Evolutionary conservation across 129 eudicot genomes (phyloP), one percentile per base, ranked within the genome.

Genomic region (Lactuca saligna): DNA sequence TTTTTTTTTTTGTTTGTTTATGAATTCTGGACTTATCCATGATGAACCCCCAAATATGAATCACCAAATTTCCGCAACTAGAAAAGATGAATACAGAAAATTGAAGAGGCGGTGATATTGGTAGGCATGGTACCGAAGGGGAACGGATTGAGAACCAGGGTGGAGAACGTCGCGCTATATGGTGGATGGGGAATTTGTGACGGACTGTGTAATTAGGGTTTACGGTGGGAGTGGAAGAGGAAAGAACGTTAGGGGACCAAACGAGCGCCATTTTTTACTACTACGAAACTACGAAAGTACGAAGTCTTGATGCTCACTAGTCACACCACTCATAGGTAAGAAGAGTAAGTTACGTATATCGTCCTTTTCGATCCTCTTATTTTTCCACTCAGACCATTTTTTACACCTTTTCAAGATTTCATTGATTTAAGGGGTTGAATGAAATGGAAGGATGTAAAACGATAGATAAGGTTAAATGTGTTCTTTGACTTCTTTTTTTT

Each of bases 191-290:
- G 33, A 68, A 41, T 58, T 37, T 48, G 41, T 56, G 68, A 5
- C 51, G 35, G 63, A 50, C 53, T 53, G 73, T 51, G 46, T 7
- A 4, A 53, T 53, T 68, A 69, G 65, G 81, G 81, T 76, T 76
- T 76, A 69, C 55, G 64, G 16, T 32, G 51, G 38, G 49, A 9
- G 61, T 17, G 31, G 32, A 38, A 57, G 75, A 57, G 29, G 63
- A 48, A 54, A 25, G 71, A 63, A 54, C 65, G 65, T 68, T 17
- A 54, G 51, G 3, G 58, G 75, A 61, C 39, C 34, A 76, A 54
- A 42, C 71, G 31, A 69, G 54, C 57, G 81, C 71, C 81, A 77
- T 77, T 69, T 69, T 25, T 25, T 25, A 25, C 29, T 25, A 25
- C 29, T 25, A 25, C 1, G 2, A 25, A 25, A 25, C 51, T 12